Conservation (phyloP, 306 rosid genomes). For the Cicer cuneatum region DNA sequence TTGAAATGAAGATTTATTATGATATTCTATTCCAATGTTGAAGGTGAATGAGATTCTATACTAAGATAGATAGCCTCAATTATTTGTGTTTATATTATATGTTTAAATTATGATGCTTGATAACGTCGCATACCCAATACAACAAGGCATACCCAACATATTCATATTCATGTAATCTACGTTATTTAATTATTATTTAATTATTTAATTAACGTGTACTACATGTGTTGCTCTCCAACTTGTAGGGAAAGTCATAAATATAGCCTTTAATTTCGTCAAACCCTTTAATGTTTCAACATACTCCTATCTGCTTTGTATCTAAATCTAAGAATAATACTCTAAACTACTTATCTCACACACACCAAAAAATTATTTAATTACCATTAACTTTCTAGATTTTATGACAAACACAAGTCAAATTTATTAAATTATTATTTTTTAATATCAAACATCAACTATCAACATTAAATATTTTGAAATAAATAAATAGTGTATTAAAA, state of each 20-base stretch:
- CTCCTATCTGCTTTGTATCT: too few species aligned
- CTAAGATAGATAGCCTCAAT: neutral
- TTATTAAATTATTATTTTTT: too few species aligned
- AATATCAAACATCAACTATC: too few species aligned
- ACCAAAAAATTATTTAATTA: too few species aligned
- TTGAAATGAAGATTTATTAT: neutral
- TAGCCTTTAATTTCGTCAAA: neutral
- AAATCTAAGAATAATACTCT: too few species aligned
- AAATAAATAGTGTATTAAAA: too few species aligned
- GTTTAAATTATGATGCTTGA: neutral
- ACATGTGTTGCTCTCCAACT: neutral
- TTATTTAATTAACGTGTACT: neutral
- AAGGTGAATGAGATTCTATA: neutral
- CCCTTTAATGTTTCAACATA: neutral
- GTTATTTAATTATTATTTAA: neutral
- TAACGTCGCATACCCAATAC: neutral
- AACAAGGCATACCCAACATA: neutral
- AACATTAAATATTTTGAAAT: too few species aligned
- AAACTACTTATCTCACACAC: too few species aligned
- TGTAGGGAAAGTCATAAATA: neutral
- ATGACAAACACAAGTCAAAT: too few species aligned
- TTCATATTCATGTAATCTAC: neutral
- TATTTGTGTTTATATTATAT: neutral
- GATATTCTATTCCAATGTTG: neutral
- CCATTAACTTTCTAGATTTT: too few species aligned